Evolutionary conservation across 2,329 filamentous ascomycete genomes (phyloP).

Genomic region (Trichocomaceae sp.): DNA sequence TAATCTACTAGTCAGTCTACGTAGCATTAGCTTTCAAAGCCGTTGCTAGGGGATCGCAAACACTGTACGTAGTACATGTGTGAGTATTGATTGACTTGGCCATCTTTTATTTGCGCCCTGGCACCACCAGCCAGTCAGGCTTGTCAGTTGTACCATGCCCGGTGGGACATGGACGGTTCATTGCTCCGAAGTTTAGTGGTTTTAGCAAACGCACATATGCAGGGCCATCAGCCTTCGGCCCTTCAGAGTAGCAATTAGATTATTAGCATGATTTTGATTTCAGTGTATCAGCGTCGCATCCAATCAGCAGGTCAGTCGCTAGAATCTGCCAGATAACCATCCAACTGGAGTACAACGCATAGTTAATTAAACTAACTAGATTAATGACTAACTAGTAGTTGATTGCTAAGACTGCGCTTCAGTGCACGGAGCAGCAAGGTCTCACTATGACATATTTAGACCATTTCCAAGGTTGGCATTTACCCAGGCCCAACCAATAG

Average conservation of each 20-base stretch:
- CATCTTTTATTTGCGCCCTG: neutral
- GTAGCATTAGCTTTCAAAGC: neutral
- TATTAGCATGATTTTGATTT: neutral
- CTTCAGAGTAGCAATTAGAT: neutral
- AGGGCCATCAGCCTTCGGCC: neutral
- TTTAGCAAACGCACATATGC: neutral
- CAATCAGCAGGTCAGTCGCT: neutral
- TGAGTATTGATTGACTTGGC: neutral
- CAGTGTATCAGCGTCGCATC: neutral
- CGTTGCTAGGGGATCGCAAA: conserved; percentile 7
- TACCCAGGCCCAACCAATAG: no score
- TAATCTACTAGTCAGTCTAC: neutral
- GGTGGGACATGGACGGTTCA: neutral
- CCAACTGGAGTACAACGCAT: neutral
- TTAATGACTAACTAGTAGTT: neutral
- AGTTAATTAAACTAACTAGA: no score
- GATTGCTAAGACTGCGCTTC: neutral
- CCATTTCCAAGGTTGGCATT: no score
- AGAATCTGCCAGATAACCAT: neutral
- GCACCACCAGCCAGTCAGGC: neutral
- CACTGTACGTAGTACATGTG: neutral
- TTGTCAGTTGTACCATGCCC: neutral
- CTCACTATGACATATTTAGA: no score
- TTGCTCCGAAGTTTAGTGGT: neutral
- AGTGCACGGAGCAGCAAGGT: no score